Evolutionary conservation across 2,329 filamentous ascomycete species (phyloP).

Genomic region (Colletotrichum sp.): DNA sequence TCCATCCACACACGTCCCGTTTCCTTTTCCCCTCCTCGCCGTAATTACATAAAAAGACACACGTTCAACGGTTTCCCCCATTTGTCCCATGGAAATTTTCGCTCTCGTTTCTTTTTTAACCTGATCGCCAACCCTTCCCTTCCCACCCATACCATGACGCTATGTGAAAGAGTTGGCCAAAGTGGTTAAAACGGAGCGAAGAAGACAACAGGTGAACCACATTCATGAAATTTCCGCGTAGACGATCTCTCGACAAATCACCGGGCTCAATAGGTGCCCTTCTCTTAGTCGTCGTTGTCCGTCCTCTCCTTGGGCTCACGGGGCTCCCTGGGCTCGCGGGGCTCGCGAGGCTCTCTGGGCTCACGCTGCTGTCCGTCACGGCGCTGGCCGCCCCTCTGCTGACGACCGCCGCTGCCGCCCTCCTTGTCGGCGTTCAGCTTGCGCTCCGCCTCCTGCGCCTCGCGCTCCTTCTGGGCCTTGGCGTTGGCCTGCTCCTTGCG

Average conservation of each 20-base stretch:
- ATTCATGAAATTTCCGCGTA: neutral
- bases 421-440: conserved; percentile 57
- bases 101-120: neutral
- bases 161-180: neutral
- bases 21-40: neutral
- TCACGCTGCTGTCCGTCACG: conserved; percentile 32
- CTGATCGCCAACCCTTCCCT: neutral
- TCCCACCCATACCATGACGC: neutral
- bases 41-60: conserved; percentile 14
- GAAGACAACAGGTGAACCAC: neutral
- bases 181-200: neutral
- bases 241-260: neutral
- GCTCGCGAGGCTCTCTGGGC: conserved; percentile 26
- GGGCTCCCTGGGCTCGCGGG: conserved; percentile 17
- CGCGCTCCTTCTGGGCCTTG: conserved; percentile 77
- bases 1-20: neutral
- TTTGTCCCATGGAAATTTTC: neutral
- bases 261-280: neutral
- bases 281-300: conserved; percentile 60
- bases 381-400: conserved; percentile 30
- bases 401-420: conserved; percentile 29
- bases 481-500: conserved; percentile 82
- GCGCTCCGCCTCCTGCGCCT: conserved; percentile 73
- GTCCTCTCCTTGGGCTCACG: conserved; percentile 50
- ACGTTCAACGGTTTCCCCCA: neutral